Evolutionary conservation across 2,329 filamentous ascomycete genomes (phyloP), one percentile per base, ranked within the genome.

Genomic region (Aspergillus eucalypticola): DNA sequence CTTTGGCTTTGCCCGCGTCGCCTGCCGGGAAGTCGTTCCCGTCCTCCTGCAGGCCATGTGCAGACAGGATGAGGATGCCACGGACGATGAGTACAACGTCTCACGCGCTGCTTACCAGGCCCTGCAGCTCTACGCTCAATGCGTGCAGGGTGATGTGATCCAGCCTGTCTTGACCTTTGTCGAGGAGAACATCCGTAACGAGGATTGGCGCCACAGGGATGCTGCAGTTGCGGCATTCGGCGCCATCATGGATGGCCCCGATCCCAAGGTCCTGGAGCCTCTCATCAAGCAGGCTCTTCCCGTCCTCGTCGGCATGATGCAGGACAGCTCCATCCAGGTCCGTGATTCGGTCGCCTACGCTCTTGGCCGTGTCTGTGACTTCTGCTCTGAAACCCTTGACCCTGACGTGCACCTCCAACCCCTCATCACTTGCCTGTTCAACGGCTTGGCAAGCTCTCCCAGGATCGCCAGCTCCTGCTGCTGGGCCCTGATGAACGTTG

Each of bases 391-490:
- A 68, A 90, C 93, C 48, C 96, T 99, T 71, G 94, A 99, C 75
- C 90, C 92, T 42, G 82, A 85, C 67, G 83, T 88, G 64, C 92
- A 97, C 74, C 85, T 99, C 5, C 90, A 92, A 65, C 87, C 90
- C 19, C 83, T 99, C 64, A 94, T 99, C 71, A 86, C 88, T 59
- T 90, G 93, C 42, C 86, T 99, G 8, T 99, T 99, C 82, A 87
- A 88, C 68, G 95, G 94, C 54, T 84, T 99, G 61, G 87, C 91
- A 61, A 94, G 90, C 80, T 95, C 90, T 75, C 90, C 92, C 61
- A 97, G 96, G 86, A 99, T 99, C 88, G 95, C 94, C 32, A 88
- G 92, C 58, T 99, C 95, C 29, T 98, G 95, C 87, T 99, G 95
- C 82, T 97, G 96, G 95, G 93, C 95, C 32, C 81, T 99, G 67